These are phyloP conservation scores for Phytophthora agathidicida DNA, from an alignment of 352 stramenopile species.

Conservation along the genomic window DNA sequence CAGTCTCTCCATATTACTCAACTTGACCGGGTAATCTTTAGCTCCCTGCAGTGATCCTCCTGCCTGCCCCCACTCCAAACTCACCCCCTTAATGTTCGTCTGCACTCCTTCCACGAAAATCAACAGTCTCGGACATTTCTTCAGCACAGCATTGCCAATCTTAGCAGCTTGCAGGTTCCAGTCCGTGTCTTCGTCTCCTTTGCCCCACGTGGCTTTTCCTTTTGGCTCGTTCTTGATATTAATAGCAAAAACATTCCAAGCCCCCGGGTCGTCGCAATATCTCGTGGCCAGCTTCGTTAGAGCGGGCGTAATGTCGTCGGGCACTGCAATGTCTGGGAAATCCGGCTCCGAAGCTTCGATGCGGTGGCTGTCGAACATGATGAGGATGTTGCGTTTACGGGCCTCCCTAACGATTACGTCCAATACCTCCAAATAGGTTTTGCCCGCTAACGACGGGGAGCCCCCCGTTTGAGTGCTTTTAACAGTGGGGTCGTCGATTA, in stretches of 20 bases:
- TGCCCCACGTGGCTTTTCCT: slow-evolving; percentile 68
- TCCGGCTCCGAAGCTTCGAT: slow-evolving; percentile 58
- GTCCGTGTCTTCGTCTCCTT: slow-evolving; percentile 63
- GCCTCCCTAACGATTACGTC: slow-evolving; percentile 59
- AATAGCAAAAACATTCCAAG: slow-evolving; percentile 79
- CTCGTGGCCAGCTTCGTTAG: slow-evolving; percentile 57
- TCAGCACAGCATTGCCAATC: slow-evolving; percentile 75
- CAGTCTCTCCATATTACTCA: slow-evolving; percentile 72
- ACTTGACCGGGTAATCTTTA: slow-evolving; percentile 65
- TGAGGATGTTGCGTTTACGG: slow-evolving; percentile 70
- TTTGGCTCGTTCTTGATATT: slow-evolving; percentile 87
- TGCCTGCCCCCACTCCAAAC: slow-evolving; percentile 61
- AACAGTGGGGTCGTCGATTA: slow-evolving; percentile 55
- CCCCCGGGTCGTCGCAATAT: slow-evolving; percentile 63
- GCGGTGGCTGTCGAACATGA: slow-evolving; percentile 75
- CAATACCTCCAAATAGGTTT: slow-evolving; percentile 68
- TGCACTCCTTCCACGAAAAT: slow-evolving; percentile 83
- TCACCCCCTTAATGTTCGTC: slow-evolving; percentile 66
- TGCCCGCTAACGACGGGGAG: slow-evolving; percentile 40
- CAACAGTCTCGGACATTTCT: slow-evolving; percentile 60
- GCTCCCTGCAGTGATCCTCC: slow-evolving; percentile 64
- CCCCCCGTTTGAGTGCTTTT: slow-evolving; percentile 53
- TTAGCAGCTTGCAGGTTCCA: slow-evolving; percentile 64
- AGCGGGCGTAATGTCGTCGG: slow-evolving; percentile 59
- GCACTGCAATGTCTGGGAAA: slow-evolving; percentile 64